Percentiles rank a stretch among this genome's conserved stretches.
Conservation (phyloP, 441 rosid species). For the Jatropha podagrica region DNA sequence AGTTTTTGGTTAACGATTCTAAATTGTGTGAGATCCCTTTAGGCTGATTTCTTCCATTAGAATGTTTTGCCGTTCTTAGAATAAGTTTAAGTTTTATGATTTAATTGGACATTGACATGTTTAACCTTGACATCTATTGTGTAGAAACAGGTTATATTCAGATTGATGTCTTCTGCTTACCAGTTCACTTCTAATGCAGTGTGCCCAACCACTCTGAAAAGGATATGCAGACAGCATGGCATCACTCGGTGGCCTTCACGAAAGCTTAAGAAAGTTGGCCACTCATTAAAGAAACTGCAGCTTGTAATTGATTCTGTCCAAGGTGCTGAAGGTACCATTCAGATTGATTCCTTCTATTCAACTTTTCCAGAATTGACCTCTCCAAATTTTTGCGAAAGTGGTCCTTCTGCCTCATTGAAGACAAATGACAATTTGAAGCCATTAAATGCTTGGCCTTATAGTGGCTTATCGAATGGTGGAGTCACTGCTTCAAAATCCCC, state of each 20-base stretch:
- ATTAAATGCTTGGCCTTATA: constrained; percentile 37
- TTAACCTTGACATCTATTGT: neutral
- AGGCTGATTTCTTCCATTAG: neutral
- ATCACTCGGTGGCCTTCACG: constrained; percentile 90
- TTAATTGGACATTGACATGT: neutral
- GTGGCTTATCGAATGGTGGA: constrained; percentile 31
- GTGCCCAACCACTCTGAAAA: constrained; percentile 87
- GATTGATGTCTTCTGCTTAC: constrained; percentile 13
- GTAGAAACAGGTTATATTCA: neutral
- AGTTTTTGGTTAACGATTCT: neutral
- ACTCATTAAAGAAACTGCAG: constrained; percentile 79
- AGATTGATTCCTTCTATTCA: constrained; percentile 69
- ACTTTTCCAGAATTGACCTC: constrained; percentile 76
- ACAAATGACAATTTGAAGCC: constrained; percentile 26
- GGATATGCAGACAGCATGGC: constrained; percentile 94
- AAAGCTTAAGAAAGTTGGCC: constrained; percentile 90
- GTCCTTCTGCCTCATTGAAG: constrained; percentile 32
- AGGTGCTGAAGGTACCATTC: constrained; percentile 68
- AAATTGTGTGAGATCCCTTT: neutral
- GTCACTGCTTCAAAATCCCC: constrained; percentile 35
- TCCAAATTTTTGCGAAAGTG: constrained; percentile 41
- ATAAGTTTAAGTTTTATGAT: neutral
- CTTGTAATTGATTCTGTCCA: constrained; percentile 76
- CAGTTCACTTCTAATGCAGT: constrained; percentile 45
- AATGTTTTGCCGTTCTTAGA: neutral